Evolutionary conservation across 1,139 yeast genomes (phyloP).

Genomic region (Yamadazyma aaseri): DNA sequence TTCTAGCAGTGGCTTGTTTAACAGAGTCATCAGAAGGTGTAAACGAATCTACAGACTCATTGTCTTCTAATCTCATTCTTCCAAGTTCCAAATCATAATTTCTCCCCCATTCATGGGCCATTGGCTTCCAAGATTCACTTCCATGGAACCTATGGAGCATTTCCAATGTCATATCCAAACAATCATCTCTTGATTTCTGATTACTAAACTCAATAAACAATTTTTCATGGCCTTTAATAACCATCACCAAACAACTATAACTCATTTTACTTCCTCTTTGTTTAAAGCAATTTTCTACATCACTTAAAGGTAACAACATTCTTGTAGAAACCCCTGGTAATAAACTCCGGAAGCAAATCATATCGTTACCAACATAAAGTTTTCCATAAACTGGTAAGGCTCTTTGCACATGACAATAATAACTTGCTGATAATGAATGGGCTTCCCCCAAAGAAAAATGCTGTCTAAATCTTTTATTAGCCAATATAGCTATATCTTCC

Average conservation of each 20-base stretch:
- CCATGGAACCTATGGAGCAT: slow-evolving; percentile 45
- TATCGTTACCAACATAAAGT: slow-evolving; percentile 64
- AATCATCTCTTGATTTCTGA: slow-evolving; percentile 69
- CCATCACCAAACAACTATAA: slow-evolving; percentile 67
- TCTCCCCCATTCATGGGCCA: slow-evolving; percentile 30
- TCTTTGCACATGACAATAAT: slow-evolving; percentile 68
- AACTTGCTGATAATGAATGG: slow-evolving; percentile 61
- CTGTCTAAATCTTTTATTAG: slow-evolving; percentile 52
- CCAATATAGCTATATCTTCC: slow-evolving; percentile 42
- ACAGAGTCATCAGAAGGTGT: slow-evolving; percentile 14
- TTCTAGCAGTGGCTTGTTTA: slow-evolving; percentile 23
- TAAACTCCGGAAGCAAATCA: slow-evolving; percentile 75
- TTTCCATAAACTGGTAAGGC: slow-evolving; percentile 82
- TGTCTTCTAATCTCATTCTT: slow-evolving; percentile 16
- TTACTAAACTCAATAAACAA: slow-evolving; percentile 72
- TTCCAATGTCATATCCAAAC: slow-evolving; percentile 52
- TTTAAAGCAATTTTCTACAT: slow-evolving; percentile 64
- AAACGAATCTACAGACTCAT: slow-evolving; percentile 6
- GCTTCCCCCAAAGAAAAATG: slow-evolving; percentile 64
- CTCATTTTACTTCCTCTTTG: slow-evolving; percentile 52
- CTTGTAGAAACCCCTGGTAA: slow-evolving; percentile 76
- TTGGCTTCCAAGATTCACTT: slow-evolving; percentile 26
- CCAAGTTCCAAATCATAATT: slow-evolving; percentile 21
- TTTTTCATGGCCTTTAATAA: slow-evolving; percentile 74
- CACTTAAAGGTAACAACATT: slow-evolving; percentile 79